Percentiles rank a stretch among this genome's conserved stretches.
phyloP scores from a whole-genome alignment of 495 filamentous ascomycete genomes.

The Podospora pseudocomata region DNA sequence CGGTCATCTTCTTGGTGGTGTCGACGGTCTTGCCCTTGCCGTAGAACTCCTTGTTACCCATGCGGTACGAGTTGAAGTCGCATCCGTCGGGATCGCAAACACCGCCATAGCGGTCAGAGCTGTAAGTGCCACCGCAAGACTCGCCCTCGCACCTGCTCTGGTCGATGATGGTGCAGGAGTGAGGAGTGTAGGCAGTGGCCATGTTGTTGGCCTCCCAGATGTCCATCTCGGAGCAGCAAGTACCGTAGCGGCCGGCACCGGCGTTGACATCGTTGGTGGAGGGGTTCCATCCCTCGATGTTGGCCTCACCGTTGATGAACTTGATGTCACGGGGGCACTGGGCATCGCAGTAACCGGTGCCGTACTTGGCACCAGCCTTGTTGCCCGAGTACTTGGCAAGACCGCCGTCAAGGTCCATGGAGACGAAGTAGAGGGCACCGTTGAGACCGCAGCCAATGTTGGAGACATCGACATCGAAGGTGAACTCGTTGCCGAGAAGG shows the following conservation, averaged over 20 bases:
- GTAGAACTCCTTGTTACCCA: conserved; percentile 62
- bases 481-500: conserved; percentile 56
- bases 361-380: conserved; percentile 59
- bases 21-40: conserved; percentile 59
- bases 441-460: conserved; percentile 54
- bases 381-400: conserved; percentile 48
- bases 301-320: conserved; percentile 53
- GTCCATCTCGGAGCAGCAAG: conserved; percentile 73
- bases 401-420: conserved; percentile 56
- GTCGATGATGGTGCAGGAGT: conserved; percentile 58
- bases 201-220: conserved; percentile 71
- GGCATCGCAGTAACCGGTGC: conserved; percentile 56
- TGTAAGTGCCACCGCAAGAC: conserved; percentile 50
- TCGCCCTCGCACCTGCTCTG: conserved; percentile 55
- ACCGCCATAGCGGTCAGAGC: conserved; percentile 47
- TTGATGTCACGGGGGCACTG: conserved; percentile 55
- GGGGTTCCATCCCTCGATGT: conserved; percentile 57
- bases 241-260: conserved; percentile 56
- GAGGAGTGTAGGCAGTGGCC: conserved; percentile 61
- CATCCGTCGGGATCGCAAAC: conserved; percentile 71
- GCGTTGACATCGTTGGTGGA: conserved; percentile 59
- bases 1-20: conserved; percentile 63
- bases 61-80: conserved; percentile 73
- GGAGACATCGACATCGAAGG: conserved; percentile 58
- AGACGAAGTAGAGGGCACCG: conserved; percentile 57